Base-by-base conservation (phyloP, 2,329 filamentous ascomycete species). In the Fusarium brevicatenulatum region DNA sequence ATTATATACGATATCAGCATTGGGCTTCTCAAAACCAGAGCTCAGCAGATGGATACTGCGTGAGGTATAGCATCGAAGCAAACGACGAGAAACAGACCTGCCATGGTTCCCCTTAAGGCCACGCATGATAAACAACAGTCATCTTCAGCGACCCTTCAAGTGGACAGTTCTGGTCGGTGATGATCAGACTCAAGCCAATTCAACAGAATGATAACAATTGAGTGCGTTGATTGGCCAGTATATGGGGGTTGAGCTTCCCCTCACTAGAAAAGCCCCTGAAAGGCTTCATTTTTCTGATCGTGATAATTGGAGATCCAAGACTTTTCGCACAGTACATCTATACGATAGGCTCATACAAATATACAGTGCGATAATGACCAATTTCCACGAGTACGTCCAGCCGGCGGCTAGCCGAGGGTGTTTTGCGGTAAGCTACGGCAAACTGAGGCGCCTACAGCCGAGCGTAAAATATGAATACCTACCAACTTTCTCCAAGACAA, bases 331-430 rank as follows among this genome's bases (percentile, higher is more conserved):
- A 54, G 64, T 71, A 30, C 2, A 7, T 0, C 2, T 4, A 2
- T 23, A 15, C 23, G 8, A 5, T 5, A 7, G 4, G 4, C 4
- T 7, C 30, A 1, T 11, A 5, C 4, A 23, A 0, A 10, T 10
- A 2, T 13, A 69, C 64, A 72, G 70, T 72, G 34, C 28, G 12
- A 58, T 40, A 34, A 56, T 32, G 25, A 44, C 4, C 53, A 47
- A 49, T 44, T 9, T 43, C 28, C 47, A 58, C 34, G n/a, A 47
- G 40, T 43, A 50, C 25, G 66, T 58, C 19, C 53, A 58, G 68
- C 72, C 64, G 68, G 66, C 71, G 72, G 66, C 65, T 77, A 77
- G 75, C 76, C 76, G 76, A 77, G 76, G 76, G 66, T 77, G 70
- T 36, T 70, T 57, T 62, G 68, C 76, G 74, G 76, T 76, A 76